Conservation (phyloP, 2,329 filamentous ascomycete species). For the Epichloe amarillans region DNA sequence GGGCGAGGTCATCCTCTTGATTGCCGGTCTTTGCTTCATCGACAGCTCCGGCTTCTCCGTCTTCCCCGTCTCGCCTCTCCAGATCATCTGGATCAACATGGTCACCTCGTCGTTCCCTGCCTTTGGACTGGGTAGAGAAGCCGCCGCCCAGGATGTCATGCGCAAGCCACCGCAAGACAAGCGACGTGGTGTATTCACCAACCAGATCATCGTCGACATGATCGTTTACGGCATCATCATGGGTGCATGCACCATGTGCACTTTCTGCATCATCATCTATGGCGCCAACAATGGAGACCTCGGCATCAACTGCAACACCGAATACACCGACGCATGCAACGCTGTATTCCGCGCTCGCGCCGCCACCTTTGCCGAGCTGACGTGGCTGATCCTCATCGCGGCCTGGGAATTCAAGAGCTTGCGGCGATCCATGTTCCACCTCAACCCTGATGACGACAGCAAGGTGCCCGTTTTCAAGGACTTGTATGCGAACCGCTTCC, state of each 20-base stretch:
- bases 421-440: slow-evolving; percentile 56
- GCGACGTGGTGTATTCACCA: slow-evolving; percentile 58
- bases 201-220: slow-evolving; percentile 68
- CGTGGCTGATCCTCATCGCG: slow-evolving; percentile 59
- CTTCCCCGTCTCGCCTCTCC: slow-evolving; percentile 72
- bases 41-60: slow-evolving; percentile 60
- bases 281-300: slow-evolving; percentile 42
- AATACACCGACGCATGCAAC: slow-evolving; percentile 39
- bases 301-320: slow-evolving; percentile 49
- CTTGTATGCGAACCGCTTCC: slow-evolving; percentile 55
- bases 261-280: slow-evolving; percentile 53
- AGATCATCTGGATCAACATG: slow-evolving; percentile 94
- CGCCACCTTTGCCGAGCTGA: slow-evolving; percentile 59
- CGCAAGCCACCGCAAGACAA: slow-evolving; percentile 62
- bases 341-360: slow-evolving; percentile 58
- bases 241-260: slow-evolving; percentile 51
- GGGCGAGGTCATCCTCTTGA: slow-evolving; percentile 67
- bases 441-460: slow-evolving; percentile 40
- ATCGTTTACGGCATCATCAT: slow-evolving; percentile 68
- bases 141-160: slow-evolving; percentile 65
- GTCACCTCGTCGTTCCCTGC: slow-evolving; percentile 77
- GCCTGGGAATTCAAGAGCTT: slow-evolving; percentile 70
- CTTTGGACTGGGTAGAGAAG: slow-evolving; percentile 74
- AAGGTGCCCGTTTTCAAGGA: slow-evolving; percentile 45
- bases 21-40: slow-evolving; percentile 72